Evolutionary conservation across 108 stramenopile species (phyloP).

Genomic region (Discostella stelligeroides): DNA sequence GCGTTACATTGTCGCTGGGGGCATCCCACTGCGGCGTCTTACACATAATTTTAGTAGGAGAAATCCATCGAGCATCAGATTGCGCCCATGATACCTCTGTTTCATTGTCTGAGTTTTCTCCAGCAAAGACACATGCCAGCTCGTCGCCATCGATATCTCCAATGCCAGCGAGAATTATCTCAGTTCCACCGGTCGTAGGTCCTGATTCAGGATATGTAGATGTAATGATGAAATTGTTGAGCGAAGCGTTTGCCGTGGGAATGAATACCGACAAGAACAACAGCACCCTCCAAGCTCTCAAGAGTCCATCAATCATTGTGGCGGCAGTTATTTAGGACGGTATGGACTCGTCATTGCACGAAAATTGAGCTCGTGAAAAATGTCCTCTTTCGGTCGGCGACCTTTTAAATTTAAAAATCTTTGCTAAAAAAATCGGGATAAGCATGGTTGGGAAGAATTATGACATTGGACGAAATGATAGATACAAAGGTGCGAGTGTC

Average conservation of each 20-base stretch:
- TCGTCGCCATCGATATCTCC: background rate
- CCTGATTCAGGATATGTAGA: background rate
- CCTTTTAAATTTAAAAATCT: no score
- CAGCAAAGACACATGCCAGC: background rate
- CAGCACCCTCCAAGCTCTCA: background rate
- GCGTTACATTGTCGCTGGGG: background rate
- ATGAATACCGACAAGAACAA: background rate
- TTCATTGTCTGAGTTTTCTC: background rate
- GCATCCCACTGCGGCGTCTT: background rate
- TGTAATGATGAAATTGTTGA: background rate
- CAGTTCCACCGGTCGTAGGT: background rate
- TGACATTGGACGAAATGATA: no score
- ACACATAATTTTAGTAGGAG: background rate
- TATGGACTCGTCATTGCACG: background rate
- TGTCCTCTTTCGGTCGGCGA: no score
- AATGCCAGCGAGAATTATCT: background rate
- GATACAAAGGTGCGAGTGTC: no score
- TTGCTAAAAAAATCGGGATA: no score
- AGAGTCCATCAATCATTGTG: background rate
- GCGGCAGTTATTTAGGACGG: background rate
- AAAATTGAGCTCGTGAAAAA: no score
- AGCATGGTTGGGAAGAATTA: no score
- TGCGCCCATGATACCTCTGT: background rate
- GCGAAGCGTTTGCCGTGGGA: background rate
- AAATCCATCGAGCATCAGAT: background rate